Evolutionary conservation across 2,329 filamentous ascomycete species (phyloP).

Genomic region (Pseudogymnoascus sp.): DNA sequence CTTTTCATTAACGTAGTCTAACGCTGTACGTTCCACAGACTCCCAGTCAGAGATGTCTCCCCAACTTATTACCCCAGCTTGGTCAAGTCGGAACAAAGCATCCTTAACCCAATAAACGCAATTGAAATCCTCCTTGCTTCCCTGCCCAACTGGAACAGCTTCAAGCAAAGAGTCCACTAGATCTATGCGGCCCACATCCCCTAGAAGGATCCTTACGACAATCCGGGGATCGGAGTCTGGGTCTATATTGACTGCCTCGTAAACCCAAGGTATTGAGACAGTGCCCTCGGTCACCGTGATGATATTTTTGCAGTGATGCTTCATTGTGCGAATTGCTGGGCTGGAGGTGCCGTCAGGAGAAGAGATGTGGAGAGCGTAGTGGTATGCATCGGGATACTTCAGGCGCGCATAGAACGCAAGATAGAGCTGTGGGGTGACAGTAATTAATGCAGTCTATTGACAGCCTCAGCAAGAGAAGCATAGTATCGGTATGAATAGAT

Average conservation of each 20-base stretch:
- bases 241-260: not conserved
- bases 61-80: not conserved
- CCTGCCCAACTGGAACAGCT: not conserved
- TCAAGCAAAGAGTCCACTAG: not conserved
- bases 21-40: not conserved
- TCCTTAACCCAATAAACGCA: not conserved
- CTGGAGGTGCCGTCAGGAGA: not conserved
- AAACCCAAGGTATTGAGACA: not conserved
- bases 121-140: not conserved
- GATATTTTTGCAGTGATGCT: slow-evolving; percentile 30
- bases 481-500: not conserved
- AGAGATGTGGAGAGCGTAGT: not conserved
- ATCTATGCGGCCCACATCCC: not conserved
- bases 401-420: not conserved
- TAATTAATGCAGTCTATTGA: not conserved
- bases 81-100: not conserved
- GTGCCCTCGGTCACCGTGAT: not conserved
- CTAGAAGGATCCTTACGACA: not conserved
- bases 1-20: not conserved
- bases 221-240: not conserved
- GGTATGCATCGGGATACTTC: not conserved
- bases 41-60: not conserved
- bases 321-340: not conserved
- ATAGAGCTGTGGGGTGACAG: not conserved
- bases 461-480: not conserved